Evolutionary conservation across 768 basidiomycete genomes (phyloP).

Genomic region (Psilocybe azurescens): DNA sequence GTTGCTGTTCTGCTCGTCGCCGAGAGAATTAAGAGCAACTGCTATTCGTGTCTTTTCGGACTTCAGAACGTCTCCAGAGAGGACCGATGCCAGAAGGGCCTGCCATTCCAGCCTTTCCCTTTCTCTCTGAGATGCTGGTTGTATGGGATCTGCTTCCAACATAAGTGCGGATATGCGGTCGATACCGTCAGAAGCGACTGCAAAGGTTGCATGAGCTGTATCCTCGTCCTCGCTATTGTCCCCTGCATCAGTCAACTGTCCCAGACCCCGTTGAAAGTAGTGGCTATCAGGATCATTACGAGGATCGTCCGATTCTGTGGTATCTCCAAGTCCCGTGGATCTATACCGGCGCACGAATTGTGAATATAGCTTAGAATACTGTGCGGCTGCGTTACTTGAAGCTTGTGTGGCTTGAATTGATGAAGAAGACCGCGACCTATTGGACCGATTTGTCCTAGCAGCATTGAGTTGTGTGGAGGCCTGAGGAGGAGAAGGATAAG

Average conservation of each 20-base stretch:
- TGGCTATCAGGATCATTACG: constrained; percentile 85
- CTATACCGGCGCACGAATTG: constrained; percentile 82
- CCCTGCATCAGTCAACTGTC: constrained; percentile 68
- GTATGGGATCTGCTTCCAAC: constrained; percentile 66
- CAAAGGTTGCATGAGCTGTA: constrained; percentile 45
- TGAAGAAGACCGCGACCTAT: constrained; percentile 33
- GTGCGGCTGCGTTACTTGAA: constrained; percentile 28
- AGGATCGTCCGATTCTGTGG: constrained; percentile 61
- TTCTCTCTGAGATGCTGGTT: constrained; percentile 75
- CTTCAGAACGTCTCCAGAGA: constrained; percentile 92
- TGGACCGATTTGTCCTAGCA: constrained; percentile 31
- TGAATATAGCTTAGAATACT: constrained; percentile 69
- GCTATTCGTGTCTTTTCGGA: constrained; percentile 95
- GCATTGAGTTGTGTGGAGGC: constrained; percentile 31
- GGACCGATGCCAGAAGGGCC: constrained; percentile 90
- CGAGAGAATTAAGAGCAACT: constrained; percentile 71
- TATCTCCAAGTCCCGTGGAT: constrained; percentile 53
- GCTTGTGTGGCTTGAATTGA: constrained; percentile 25
- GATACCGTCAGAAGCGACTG: constrained; percentile 39
- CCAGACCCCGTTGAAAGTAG: constrained; percentile 76
- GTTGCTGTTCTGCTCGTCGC: constrained; percentile 70
- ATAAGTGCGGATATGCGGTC: constrained; percentile 58
- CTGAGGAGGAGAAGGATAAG: constrained; percentile 40
- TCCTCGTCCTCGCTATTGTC: constrained; percentile 84
- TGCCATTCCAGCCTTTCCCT: constrained; percentile 94